Evolutionary conservation across 352 stramenopile genomes (phyloP), one percentile per base, ranked within the genome.

Genomic region (Globisporangium carolinianum): DNA sequence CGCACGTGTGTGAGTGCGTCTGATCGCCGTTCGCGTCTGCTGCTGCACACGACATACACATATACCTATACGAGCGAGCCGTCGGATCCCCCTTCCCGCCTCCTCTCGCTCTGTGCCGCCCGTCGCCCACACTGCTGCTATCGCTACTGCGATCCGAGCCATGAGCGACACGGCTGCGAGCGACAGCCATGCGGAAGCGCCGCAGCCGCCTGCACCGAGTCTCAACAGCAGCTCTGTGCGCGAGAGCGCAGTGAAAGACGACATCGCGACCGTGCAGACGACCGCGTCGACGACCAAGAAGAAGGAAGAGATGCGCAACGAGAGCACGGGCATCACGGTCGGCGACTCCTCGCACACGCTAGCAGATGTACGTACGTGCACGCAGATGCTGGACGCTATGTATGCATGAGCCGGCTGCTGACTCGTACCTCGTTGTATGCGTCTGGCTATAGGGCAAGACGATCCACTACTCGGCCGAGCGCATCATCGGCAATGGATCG

Each of bases 401-500:
- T 32, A 32, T 32, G 24, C 24, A 32, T 32, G 24, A 32, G 24
- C 24, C 3, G 24, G 4, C 43, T 15, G 17, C 18, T 57, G 12
- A 56, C n/a, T 11, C 37, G 24, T 37, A 47, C 11, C 0, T 7
- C 42, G 10, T 17, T 32, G 24, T 32, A 32, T 32, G 24, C 24
- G 24, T 17, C 42, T n/a, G 18, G 43, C 42, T 11, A 36, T 47
- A 95, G 83, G 86, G 86, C 53, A 91, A 92, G 67, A 95, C 86
- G 37, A 93, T 95, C 50, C 82, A 93, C 54, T 99, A 99, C 69
- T 98, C 95, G 42, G 97, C 97, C 1, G 96, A 99, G 65, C 81
- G 95, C 10, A 99, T 99, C 63, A 99, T 99, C 63, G 97, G 97
- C n/a, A 99, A 99, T 71, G 97, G 97, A 18, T 98, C 94, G 3